Evolutionary conservation across 2,329 filamentous ascomycete species (phyloP).

Genomic region (Xylaria digitata): DNA sequence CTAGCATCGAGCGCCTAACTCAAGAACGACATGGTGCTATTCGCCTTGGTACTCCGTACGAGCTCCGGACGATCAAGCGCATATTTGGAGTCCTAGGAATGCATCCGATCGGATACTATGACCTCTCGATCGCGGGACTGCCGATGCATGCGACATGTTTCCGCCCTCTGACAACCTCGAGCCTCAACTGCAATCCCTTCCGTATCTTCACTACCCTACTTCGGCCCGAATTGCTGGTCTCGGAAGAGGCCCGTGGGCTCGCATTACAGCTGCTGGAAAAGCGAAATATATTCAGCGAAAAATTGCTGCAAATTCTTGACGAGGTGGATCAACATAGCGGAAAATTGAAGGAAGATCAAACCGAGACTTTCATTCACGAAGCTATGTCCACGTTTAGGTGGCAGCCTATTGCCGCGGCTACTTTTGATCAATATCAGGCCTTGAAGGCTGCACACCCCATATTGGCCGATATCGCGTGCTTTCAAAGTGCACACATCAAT

Average conservation of each 20-base stretch:
- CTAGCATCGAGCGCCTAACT: background rate
- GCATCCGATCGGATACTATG: conserved; percentile 64
- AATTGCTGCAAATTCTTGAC: background rate
- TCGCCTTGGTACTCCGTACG: background rate
- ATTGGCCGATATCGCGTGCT: background rate
- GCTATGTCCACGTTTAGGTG: background rate
- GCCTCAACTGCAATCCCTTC: background rate
- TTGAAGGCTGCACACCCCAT: background rate
- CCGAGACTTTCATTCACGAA: background rate
- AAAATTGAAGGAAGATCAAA: background rate
- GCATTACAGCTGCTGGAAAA: background rate
- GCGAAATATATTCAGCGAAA: background rate
- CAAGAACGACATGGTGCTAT: background rate
- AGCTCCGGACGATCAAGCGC: background rate
- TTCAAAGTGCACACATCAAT: background rate
- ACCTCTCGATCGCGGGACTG: conserved; percentile 58
- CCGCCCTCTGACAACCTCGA: conserved; percentile 53
- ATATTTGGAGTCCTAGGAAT: conserved; percentile 61
- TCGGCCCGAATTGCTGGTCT: background rate
- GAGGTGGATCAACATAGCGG: background rate
- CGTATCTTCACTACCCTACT: background rate
- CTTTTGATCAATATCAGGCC: background rate
- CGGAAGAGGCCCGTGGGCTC: background rate
- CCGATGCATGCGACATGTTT: conserved; percentile 66
- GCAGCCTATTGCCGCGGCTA: background rate